Conservation (phyloP, 345 rosid genomes). For the Rhizophora apiculata region DNA sequence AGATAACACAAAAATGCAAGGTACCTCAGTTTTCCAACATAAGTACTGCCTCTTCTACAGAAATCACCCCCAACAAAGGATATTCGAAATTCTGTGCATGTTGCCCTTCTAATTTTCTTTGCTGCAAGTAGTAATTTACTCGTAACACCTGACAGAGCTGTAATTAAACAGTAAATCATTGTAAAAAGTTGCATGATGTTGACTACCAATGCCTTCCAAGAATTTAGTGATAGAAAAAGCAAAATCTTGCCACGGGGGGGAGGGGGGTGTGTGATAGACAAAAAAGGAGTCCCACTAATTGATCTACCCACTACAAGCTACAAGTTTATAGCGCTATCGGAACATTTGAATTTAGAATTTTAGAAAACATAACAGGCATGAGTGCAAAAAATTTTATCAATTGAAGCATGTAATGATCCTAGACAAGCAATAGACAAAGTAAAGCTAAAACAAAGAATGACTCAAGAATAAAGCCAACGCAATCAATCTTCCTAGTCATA, state of each 20-base stretch:
- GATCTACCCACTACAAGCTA: not conserved
- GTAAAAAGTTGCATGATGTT: not conserved
- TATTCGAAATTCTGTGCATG: constrained; percentile 66
- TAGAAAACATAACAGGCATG: too few species aligned
- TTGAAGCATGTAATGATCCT: not conserved
- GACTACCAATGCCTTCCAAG: not conserved
- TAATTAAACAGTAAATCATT: constrained; percentile 12
- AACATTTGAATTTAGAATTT: not conserved
- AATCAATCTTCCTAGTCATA: not conserved
- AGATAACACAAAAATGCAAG: not conserved
- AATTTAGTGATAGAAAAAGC: not conserved
- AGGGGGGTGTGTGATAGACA: not conserved
- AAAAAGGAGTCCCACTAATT: not conserved
- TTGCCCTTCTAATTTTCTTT: constrained; percentile 66
- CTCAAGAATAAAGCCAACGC: not conserved
- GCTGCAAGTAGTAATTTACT: constrained; percentile 78
- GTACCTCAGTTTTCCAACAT: constrained; percentile 74
- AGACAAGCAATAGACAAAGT: not conserved
- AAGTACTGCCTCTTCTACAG: constrained; percentile 53
- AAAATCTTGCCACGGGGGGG: too few species aligned
- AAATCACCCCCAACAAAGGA: constrained; percentile 63
- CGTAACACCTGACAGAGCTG: constrained; percentile 69
- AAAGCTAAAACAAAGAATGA: not conserved
- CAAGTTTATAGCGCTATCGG: not conserved
- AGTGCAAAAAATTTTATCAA: too few species aligned